Evolutionary conservation across 2,329 filamentous ascomycete species (phyloP).

Genomic region (Beauveria brongniartii): DNA sequence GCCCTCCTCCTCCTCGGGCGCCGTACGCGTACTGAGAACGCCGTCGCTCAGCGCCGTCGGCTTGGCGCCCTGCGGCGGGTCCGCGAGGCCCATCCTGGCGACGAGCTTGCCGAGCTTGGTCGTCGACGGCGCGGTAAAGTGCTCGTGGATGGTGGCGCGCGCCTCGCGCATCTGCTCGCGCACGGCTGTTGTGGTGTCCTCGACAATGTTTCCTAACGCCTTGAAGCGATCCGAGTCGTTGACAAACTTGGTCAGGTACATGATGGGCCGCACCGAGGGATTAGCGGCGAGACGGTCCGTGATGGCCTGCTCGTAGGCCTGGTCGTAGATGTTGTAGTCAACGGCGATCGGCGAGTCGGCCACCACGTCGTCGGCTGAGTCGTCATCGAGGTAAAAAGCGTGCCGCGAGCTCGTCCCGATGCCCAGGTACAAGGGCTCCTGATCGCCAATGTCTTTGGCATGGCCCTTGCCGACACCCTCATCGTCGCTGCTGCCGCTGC

Average conservation of each 20-base stretch:
- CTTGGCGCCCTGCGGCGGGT: background rate
- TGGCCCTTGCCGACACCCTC: slow-evolving; percentile 13
- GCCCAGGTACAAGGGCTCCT: slow-evolving; percentile 59
- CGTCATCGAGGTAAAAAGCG: slow-evolving; percentile 32
- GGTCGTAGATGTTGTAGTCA: slow-evolving; percentile 83
- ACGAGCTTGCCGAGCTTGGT: slow-evolving; percentile 16
- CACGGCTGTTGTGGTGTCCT: slow-evolving; percentile 19
- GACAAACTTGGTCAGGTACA: slow-evolving; percentile 43
- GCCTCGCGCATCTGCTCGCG: slow-evolving; percentile 10
- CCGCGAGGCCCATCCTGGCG: slow-evolving; percentile 5
- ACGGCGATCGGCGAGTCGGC: slow-evolving; percentile 79
- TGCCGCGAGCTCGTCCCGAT: slow-evolving; percentile 61
- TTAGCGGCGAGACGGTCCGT: slow-evolving; percentile 58
- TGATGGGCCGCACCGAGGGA: slow-evolving; percentile 30
- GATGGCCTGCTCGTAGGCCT: slow-evolving; percentile 70
- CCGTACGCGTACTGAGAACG: too few relatives aligned
- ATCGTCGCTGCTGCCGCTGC: slow-evolving; percentile 12
- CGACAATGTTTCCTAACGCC: slow-evolving; percentile 29
- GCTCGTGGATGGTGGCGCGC: background rate
- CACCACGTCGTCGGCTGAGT: slow-evolving; percentile 43
- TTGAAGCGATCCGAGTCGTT: slow-evolving; percentile 34
- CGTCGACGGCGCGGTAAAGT: slow-evolving; percentile 12
- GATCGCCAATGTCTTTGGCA: slow-evolving; percentile 55
- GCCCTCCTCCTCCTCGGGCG: background rate
- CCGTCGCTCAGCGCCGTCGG: background rate